Conservation (phyloP, 169 alveolate genomes). For the Ichthyophthirius multifiliis region DNA sequence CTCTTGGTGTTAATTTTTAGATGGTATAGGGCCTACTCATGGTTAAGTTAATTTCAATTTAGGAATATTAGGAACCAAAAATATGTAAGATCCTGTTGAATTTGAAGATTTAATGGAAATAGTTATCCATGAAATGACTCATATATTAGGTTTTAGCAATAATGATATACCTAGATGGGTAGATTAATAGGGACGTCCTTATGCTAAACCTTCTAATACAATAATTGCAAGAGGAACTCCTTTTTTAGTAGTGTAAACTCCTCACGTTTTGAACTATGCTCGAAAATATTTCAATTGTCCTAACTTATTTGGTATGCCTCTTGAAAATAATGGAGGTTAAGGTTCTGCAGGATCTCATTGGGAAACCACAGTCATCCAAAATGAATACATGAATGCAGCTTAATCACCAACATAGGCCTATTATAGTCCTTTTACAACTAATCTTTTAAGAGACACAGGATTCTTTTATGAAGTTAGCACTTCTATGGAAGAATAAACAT, state of each 20-base stretch:
- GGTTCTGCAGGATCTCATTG: constrained; percentile 66
- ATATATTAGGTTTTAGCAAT: not conserved
- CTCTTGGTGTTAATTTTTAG: not conserved
- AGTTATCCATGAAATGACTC: constrained; percentile 1
- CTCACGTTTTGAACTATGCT: constrained; percentile 36
- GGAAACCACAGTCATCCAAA: constrained; percentile 43
- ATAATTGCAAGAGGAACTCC: not conserved
- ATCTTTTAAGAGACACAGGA: not conserved
- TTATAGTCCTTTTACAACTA: not conserved
- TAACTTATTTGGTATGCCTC: constrained; percentile 35
- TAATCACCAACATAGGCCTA: not conserved
- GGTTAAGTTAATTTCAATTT: not conserved
- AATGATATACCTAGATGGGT: not conserved
- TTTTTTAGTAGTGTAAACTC: constrained; percentile 11
- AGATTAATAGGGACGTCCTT: not conserved
- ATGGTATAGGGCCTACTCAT: not conserved
- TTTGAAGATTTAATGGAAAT: not conserved
- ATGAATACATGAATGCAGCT: constrained; percentile 59
- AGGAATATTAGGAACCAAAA: not conserved
- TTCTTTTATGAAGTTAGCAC: not conserved
- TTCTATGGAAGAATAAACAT: not conserved
- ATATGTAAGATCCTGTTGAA: not conserved
- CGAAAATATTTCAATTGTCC: constrained; percentile 44
- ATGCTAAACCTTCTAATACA: not conserved
- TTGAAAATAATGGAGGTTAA: constrained; percentile 52